Base-by-base conservation (phyloP, 1,139 yeast species). In the Yamadazyma trypodendri region DNA sequence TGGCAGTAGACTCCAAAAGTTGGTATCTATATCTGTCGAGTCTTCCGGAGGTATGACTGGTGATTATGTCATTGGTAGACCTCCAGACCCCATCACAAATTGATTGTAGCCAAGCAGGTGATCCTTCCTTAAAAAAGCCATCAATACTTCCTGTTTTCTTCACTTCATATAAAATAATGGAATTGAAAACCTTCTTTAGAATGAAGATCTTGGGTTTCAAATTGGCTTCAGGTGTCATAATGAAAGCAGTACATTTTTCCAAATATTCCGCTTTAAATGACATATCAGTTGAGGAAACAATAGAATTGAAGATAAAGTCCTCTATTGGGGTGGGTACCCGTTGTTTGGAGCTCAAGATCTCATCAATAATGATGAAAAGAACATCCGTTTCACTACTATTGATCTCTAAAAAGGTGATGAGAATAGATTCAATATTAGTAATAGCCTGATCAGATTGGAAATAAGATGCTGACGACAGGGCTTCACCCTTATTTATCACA, bases 1-100 rank as follows among this genome's bases (percentile, higher is more conserved):
- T 63, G 0, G 96, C 81, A 0, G 97, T 84, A 56, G 88, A 63
- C 50, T 90, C 96, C 29, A 94, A 68, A 12, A 92, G 67, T 43
- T 87, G 94, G 45, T 85, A 78, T 42, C 95, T 69, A 58, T 80
- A 84, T 31, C 77, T 72, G 52, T 92, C 97, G 50, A 82, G 72
- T 5, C 81, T 70, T 3, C 92, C 95, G 0, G 88, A 75, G 8
- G 79, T 72, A 37, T 77, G 83, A 38, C 74, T 78, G 2, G 77
- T 67, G 21, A 76, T 65, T 22, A 76, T 65, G 35, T 77, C 78
- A 39, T 74, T 69, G 0, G 75, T 68, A 0, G 84, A 75, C 48
- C 77, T 72, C 98, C 98, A 92, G 11, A 92, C 70, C 41, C 77
- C 77, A 10, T 71, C 68, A 44, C 79, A 81, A 3, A 90, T 73